These are phyloP conservation scores for Chrysosporium queenslandicum DNA, from an alignment of 2,329 filamentous ascomycete species.

Conservation along the genomic window DNA sequence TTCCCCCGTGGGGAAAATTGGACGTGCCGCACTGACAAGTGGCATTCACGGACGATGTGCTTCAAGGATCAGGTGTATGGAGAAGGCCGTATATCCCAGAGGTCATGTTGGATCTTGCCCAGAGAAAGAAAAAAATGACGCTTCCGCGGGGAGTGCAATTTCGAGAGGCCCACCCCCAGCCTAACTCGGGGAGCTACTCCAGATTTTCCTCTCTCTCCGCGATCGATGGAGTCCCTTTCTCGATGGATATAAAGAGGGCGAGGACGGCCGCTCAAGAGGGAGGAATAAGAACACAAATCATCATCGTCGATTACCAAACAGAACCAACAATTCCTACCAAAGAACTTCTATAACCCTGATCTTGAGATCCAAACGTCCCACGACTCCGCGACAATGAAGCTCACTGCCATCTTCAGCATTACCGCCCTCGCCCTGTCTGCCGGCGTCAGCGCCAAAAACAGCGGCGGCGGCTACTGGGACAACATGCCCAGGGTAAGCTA, in stretches of 20 bases:
- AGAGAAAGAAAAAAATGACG: neutral
- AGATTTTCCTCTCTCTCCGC: neutral
- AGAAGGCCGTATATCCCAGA: neutral
- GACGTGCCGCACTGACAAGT: too few species aligned
- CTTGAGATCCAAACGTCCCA: too few species aligned
- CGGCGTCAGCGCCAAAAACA: slow-evolving; percentile 2
- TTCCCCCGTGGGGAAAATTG: neutral
- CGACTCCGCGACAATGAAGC: neutral
- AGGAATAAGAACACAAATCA: neutral
- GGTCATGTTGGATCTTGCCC: neutral
- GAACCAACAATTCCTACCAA: too few species aligned
- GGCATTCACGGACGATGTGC: neutral
- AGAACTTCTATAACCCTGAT: too few species aligned
- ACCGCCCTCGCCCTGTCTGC: neutral
- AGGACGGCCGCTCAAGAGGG: neutral
- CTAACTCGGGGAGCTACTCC: neutral
- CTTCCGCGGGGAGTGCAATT: too few species aligned
- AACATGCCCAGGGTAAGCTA: neutral
- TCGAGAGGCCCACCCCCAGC: too few species aligned
- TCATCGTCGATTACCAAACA: too few species aligned
- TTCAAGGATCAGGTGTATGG: neutral
- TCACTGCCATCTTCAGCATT: neutral
- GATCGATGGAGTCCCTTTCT: neutral
- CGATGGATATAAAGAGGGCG: slow-evolving; percentile 4
- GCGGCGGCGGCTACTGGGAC: neutral